Conservation (phyloP, 2,329 filamentous ascomycete genomes). For the Lizonia empirigonia region DNA sequence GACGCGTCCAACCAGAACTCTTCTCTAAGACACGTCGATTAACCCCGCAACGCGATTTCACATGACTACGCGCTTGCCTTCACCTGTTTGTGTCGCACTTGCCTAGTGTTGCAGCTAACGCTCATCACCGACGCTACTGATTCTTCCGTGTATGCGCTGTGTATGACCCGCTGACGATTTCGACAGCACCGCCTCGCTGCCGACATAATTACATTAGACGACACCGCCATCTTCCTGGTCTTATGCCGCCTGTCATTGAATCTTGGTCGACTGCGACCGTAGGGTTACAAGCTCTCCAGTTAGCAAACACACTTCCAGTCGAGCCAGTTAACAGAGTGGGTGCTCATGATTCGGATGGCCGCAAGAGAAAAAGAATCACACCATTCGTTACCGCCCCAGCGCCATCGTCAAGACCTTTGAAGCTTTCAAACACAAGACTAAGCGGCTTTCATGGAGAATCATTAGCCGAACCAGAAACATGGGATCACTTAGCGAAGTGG, state of each 20-base stretch:
- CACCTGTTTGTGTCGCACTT: background rate
- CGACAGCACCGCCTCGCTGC: background rate
- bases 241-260: background rate
- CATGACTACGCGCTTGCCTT: background rate
- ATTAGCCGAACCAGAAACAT: background rate
- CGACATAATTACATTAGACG: too few relatives aligned
- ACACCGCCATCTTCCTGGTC: background rate
- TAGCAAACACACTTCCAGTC: background rate
- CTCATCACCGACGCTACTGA: background rate
- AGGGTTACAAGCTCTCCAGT: background rate
- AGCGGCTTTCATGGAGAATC: background rate
- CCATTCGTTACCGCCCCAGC: background rate
- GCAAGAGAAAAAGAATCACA: conserved; percentile 4
- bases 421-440: background rate
- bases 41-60: conserved; percentile 4
- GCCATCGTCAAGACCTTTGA: background rate
- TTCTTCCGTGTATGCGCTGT: background rate
- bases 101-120: background rate
- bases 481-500: conserved; percentile 9
- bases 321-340: too few relatives aligned
- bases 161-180: background rate
- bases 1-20: too few relatives aligned
- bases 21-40: background rate
- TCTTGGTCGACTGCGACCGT: background rate
- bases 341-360: background rate